Percentiles rank a stretch among this genome's conserved stretches.
These are phyloP conservation scores for Ceratocystis colombiana DNA, from an alignment of 2,329 filamentous ascomycete species.

Conservation along the genomic window DNA sequence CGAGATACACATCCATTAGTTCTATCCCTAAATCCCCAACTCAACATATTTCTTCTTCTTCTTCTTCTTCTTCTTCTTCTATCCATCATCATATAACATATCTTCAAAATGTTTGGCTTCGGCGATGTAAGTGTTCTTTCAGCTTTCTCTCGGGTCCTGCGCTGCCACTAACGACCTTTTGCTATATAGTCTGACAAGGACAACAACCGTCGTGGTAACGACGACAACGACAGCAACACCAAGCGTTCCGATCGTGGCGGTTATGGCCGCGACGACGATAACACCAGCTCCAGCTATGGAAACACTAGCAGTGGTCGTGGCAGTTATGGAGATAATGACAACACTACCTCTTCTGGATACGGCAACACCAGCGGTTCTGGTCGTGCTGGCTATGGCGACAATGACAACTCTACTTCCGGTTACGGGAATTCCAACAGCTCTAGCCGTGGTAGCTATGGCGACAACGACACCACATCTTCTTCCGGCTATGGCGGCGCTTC, in stretches of 20 bases:
- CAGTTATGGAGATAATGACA: background rate
- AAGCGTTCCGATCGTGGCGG: background rate
- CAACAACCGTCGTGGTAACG: conserved; percentile 23
- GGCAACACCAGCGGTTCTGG: conserved; percentile 25
- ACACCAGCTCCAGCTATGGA: background rate
- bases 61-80: conserved; percentile 2
- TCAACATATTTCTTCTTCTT: no score
- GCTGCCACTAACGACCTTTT: background rate
- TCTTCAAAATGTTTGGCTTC: conserved; percentile 22
- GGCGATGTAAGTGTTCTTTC: conserved; percentile 17
- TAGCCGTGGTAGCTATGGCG: conserved; percentile 26
- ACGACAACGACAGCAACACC: conserved; percentile 26
- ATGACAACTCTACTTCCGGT: conserved; percentile 23
- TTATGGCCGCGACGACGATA: background rate
- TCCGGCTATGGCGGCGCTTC: conserved; percentile 27
- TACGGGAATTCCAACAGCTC: conserved; percentile 25
- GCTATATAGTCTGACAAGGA: conserved; percentile 14
- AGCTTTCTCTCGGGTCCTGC: background rate
- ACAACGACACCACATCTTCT: conserved; percentile 28
- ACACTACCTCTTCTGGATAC: conserved; percentile 22
- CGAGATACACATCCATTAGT: background rate
- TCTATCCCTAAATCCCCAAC: background rate
- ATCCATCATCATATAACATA: no score
- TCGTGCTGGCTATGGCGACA: conserved; percentile 6
- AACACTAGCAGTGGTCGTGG: background rate